phyloP scores from a whole-genome alignment of 208 protist genomes.

The Leptomonas seymouri region DNA sequence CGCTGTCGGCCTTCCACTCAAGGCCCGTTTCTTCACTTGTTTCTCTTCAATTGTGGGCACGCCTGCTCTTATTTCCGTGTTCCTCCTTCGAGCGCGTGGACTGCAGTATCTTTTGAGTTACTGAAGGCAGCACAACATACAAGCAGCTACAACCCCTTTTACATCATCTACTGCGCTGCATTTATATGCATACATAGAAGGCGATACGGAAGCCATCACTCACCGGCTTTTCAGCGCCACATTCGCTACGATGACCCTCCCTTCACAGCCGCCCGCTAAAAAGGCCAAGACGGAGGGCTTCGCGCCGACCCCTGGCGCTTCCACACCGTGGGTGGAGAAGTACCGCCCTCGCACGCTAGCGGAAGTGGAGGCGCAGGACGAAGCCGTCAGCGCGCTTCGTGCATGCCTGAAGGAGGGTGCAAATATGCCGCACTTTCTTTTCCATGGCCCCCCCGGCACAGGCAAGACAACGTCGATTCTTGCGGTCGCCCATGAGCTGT shows the following conservation, averaged over 20 bases:
- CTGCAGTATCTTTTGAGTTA: too few relatives aligned
- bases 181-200: too few relatives aligned
- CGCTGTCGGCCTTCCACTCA: too few relatives aligned
- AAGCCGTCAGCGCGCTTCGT: slow-evolving; percentile 93
- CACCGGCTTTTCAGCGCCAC: not conserved
- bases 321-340: slow-evolving; percentile 91
- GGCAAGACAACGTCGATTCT: slow-evolving; percentile 99
- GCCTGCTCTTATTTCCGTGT: too few relatives aligned
- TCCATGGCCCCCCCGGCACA: slow-evolving; percentile 98
- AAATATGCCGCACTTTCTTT: slow-evolving; percentile 99
- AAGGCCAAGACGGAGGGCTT: slow-evolving; percentile 27
- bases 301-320: slow-evolving; percentile 1
- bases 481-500: slow-evolving; percentile 97
- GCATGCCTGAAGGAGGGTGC: slow-evolving; percentile 78
- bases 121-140: too few relatives aligned
- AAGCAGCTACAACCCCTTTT: too few relatives aligned
- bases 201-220: too few relatives aligned
- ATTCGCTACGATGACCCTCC: slow-evolving; percentile 11
- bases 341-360: slow-evolving; percentile 94
- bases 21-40: too few relatives aligned
- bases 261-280: slow-evolving; percentile 29
- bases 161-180: too few relatives aligned
- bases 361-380: slow-evolving; percentile 97
- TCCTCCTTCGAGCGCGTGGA: too few relatives aligned
- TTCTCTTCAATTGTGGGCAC: too few relatives aligned